Evolutionary conservation across 2,329 filamentous ascomycete species (phyloP), one percentile per base, ranked within the genome.

Genomic region (Colletotrichum brevisporum): DNA sequence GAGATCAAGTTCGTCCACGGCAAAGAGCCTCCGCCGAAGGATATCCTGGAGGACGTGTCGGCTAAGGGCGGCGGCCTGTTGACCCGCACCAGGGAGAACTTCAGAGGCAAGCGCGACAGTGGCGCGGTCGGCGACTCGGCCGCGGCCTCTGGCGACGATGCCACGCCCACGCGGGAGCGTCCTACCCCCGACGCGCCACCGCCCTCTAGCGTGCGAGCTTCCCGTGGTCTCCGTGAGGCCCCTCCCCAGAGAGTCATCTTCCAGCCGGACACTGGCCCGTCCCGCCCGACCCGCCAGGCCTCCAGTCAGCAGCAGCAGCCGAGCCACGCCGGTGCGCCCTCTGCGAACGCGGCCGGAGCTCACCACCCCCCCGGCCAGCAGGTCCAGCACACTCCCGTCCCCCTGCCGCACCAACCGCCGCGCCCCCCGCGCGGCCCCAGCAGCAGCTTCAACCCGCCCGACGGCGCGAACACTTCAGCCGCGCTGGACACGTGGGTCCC

Each of bases 11-110:
- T 90, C 12, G 82, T 94, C 50, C 92, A 95, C 81, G 88, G 90
- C 62, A 90, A 92, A 79, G 93, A 94, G 71, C 94, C 94, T 0
- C 94, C 94, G 16, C 94, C 94, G 6, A 94, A 92, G 74, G 93
- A 97, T 75, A 97, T 97, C 55, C 84, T 97, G 41, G 94, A 97
- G 79, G 90, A 94, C 51, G 92, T 94, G 15, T 95, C 94, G 8
- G 94, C 94, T 8, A 96, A 95, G 79, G 93, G 94, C 57, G 93
- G 92, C 18, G 88, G 91, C 43, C 85, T 97, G n/a, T 84, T 96
- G 75, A 92, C 87, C 12, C 89, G 94, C 59, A 97, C 93, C 0
- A 77, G 92, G 18, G 93, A 95, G 74, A 96, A 94, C 80, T 97
- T 89, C 78, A 79, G 84, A 76, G 78, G 82, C 75, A 82, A 84